Percentiles rank a stretch among this genome's conserved stretches.
phyloP scores from a whole-genome alignment of 768 basidiomycete genomes.

The Wakefieldia striispora region DNA sequence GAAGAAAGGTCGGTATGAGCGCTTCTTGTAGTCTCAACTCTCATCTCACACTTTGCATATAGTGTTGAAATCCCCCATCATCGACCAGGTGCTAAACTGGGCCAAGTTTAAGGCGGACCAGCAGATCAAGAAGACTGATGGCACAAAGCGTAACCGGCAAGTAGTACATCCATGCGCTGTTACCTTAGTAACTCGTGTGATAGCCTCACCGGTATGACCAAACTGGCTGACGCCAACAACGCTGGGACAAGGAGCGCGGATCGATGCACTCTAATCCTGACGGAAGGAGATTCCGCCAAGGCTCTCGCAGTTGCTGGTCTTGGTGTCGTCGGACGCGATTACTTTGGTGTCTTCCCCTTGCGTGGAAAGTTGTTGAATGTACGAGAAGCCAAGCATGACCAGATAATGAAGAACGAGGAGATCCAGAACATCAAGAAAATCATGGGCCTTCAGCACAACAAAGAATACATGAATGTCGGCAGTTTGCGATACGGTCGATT shows the following conservation, averaged over 20 bases:
- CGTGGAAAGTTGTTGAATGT: constrained; percentile 97
- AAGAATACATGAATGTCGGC: constrained; percentile 68
- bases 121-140: constrained; percentile 94
- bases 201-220: constrained; percentile 87
- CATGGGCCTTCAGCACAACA: constrained; percentile 92
- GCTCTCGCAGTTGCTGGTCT: constrained; percentile 93
- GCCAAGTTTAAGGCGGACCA: constrained; percentile 97
- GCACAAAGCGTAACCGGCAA: constrained; percentile 81
- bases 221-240: constrained; percentile 96
- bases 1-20: constrained; percentile 74
- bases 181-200: background rate
- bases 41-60: constrained; percentile 1
- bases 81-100: constrained; percentile 93
- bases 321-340: constrained; percentile 91
- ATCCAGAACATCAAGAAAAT: constrained; percentile 98
- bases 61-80: constrained; percentile 88
- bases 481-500: constrained; percentile 88
- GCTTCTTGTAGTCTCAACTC: background rate
- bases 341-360: constrained; percentile 96
- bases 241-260: constrained; percentile 82
- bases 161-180: constrained; percentile 16
- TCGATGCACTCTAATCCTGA: constrained; percentile 92
- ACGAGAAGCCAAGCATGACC: constrained; percentile 92
- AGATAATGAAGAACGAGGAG: constrained; percentile 98
- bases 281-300: constrained; percentile 99